These are phyloP conservation scores for Quercus glauca DNA, from an alignment of 306 rosid genomes.

Conservation along the genomic window DNA sequence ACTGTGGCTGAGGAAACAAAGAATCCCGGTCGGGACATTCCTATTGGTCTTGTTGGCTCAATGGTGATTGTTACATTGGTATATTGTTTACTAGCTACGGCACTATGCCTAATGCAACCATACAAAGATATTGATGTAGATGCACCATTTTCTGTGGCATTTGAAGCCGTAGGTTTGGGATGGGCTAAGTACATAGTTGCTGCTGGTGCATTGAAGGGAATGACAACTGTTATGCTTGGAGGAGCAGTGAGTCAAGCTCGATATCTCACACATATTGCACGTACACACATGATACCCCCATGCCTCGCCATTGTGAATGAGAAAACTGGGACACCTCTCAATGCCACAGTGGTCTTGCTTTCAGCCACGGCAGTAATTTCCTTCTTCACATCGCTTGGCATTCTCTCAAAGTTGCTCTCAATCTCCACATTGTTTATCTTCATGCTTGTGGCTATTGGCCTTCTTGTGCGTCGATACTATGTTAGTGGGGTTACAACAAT, in stretches of 20 bases:
- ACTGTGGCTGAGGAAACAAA: conserved; percentile 92
- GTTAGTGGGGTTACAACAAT: conserved; percentile 43
- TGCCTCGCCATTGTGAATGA: conserved; percentile 67
- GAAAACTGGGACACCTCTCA: conserved; percentile 69
- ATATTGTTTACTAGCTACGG: conserved; percentile 57
- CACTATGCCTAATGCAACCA: conserved; percentile 72
- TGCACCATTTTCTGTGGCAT: conserved; percentile 70
- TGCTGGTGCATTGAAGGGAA: conserved; percentile 73
- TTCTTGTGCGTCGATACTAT: conserved; percentile 57
- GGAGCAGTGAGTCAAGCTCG: conserved; percentile 75
- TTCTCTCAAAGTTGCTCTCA: conserved; percentile 62
- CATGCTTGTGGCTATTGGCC: conserved; percentile 57
- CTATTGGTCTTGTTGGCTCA: conserved; percentile 79
- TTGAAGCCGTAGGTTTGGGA: conserved; percentile 54
- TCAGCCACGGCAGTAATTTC: conserved; percentile 53
- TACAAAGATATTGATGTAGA: conserved; percentile 3
- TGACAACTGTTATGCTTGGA: conserved; percentile 78
- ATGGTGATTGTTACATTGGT: conserved; percentile 45
- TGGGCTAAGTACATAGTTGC: conserved; percentile 92
- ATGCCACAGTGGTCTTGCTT: conserved; percentile 60
- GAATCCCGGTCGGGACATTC: conserved; percentile 72
- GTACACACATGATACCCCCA: conserved; percentile 88
- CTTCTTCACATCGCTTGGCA: conserved; percentile 54
- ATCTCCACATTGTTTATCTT: conserved; percentile 72
- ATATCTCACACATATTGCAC: conserved; percentile 81